Evolutionary conservation across 306 rosid species (phyloP).

Genomic region (Fragaria iinumae): DNA sequence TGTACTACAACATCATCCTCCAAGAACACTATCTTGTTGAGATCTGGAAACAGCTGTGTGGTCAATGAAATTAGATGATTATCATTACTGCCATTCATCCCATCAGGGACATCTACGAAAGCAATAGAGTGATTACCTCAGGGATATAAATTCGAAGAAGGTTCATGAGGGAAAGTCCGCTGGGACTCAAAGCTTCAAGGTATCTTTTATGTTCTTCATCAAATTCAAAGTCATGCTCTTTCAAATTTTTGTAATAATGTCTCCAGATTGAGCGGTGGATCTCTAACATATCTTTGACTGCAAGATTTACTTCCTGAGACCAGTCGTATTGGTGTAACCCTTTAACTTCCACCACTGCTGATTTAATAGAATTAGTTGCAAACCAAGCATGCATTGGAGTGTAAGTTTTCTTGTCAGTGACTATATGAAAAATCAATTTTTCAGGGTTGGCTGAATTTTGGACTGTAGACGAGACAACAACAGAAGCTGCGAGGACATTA

Average conservation of each 20-base stretch:
- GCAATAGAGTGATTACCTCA: slow-evolving; percentile 51
- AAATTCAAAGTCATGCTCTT: slow-evolving; percentile 37
- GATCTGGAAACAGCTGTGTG: slow-evolving; percentile 92
- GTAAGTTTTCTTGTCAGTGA: slow-evolving; percentile 85
- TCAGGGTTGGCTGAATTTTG: slow-evolving; percentile 66
- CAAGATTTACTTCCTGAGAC: slow-evolving; percentile 73
- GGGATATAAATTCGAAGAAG: slow-evolving; percentile 78
- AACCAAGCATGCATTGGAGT: slow-evolving; percentile 98
- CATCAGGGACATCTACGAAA: slow-evolving; percentile 24
- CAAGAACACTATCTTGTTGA: slow-evolving; percentile 68
- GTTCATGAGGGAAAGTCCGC: slow-evolving; percentile 79
- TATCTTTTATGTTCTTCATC: slow-evolving; percentile 43
- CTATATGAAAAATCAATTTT: slow-evolving; percentile 73
- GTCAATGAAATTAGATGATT: slow-evolving; percentile 44
- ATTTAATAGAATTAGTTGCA: slow-evolving; percentile 59
- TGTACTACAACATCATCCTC: slow-evolving; percentile 91
- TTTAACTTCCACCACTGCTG: slow-evolving; percentile 77
- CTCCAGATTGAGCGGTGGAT: slow-evolving; percentile 73
- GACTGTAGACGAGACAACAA: slow-evolving; percentile 67
- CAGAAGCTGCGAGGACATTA: slow-evolving; percentile 89
- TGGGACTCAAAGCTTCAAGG: slow-evolving; percentile 55
- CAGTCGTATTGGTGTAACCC: slow-evolving; percentile 93
- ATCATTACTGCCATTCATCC: slow-evolving; percentile 32
- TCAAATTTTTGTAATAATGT: slow-evolving; percentile 48
- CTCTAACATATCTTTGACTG: slow-evolving; percentile 70